Base-by-base conservation (phyloP, 805 yeast genomes). In the Kodamaea kakaduensis region DNA sequence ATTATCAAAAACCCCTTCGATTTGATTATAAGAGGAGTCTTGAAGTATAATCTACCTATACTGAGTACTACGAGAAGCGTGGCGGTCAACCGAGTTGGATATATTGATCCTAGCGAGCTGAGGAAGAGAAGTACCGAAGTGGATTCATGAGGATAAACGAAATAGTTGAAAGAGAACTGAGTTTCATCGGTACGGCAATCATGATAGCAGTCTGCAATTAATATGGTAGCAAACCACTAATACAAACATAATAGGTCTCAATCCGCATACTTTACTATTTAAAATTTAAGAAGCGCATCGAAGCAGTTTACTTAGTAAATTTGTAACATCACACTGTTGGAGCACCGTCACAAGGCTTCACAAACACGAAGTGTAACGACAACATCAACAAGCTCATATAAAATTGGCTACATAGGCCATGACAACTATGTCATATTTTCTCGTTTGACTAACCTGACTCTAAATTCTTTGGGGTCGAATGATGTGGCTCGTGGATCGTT, bases 1-100 rank as follows among this genome's bases (percentile, higher is more conserved):
- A 75, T 90, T 9, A 77, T 82, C 8, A 74, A 77, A 41, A 75
- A 84, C 51, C 95, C 95, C 9, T 90, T 89, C 56, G 96, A 87
- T 41, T 64, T 90, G 45, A 83, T 87, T 14, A 69, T 90, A 3
- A 68, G 95, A 32, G 97, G 97, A 1, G 78, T 81, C 15, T 69
- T 90, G 53, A 78, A 75, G 50, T 90, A 90, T 58, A 75, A 73
- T 32, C 65, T 88, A 35, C 93, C 95, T 1, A 67, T 89, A 43
- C 50, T 57, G 23, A 50, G 52, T 32, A 64, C 70, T 6, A 67
- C 67, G 31, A 72, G 75, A 48, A 72, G 83, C 0, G 71, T 81
- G 3, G 76, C 79, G 2, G 77, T 84, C 7, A 79, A 78, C 40
- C 77, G 77, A 47, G 65, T 73, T 6, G 69, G 74, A 3, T 59